Evolutionary conservation across 306 rosid genomes (phyloP).

Genomic region (Glycine latifolia): DNA sequence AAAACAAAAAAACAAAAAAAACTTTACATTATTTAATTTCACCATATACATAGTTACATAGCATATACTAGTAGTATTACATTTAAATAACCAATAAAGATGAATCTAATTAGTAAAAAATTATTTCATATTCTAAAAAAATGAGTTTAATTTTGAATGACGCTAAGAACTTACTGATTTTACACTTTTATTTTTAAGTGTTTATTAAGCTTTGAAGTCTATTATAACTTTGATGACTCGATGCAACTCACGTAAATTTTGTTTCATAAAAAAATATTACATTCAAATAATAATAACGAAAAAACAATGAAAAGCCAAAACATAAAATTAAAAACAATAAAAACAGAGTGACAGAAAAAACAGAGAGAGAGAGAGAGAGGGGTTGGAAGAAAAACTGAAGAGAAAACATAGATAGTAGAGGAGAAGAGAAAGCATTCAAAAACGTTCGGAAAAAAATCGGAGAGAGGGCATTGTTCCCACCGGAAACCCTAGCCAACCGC

Average conservation of each 20-base stretch:
- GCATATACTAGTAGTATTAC: too few relatives aligned
- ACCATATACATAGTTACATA: neutral
- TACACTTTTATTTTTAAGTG: too few relatives aligned
- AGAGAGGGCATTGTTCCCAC: constrained; percentile 31
- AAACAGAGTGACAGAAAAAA: neutral
- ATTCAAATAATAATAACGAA: neutral
- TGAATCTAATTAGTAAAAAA: too few relatives aligned
- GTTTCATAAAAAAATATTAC: neutral
- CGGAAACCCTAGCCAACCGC: constrained; percentile 51
- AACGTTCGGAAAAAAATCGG: constrained; percentile 19
- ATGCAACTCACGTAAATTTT: too few relatives aligned
- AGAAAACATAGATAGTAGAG: neutral
- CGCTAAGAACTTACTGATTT: too few relatives aligned
- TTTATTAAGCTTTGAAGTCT: too few relatives aligned
- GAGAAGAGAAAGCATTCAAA: constrained; percentile 5
- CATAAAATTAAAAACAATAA: neutral
- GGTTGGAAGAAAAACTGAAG: neutral
- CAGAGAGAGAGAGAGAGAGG: neutral
- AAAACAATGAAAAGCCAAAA: neutral
- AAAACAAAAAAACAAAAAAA: neutral
- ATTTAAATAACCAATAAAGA: too few relatives aligned
- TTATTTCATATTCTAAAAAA: too few relatives aligned
- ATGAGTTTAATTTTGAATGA: too few relatives aligned
- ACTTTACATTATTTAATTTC: neutral
- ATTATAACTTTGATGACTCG: too few relatives aligned